Conservation (phyloP, 768 basidiomycete species). For the Dioszegia crocea region DNA sequence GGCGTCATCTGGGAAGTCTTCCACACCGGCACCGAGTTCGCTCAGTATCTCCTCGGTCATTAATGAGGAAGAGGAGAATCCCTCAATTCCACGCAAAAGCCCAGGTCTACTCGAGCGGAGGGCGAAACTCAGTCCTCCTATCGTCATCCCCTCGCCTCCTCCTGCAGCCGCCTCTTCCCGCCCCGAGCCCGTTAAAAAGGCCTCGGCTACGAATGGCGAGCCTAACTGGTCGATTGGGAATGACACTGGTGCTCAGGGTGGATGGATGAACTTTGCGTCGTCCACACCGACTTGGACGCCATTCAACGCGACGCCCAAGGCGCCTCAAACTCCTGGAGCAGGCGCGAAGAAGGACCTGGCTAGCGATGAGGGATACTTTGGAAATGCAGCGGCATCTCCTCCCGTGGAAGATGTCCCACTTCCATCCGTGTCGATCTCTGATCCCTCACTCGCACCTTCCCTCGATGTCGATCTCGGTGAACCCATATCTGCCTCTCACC, state of each 20-base stretch:
- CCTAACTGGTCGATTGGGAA: constrained; percentile 4
- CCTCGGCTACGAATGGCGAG: not conserved
- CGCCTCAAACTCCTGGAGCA: not conserved
- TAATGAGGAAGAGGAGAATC: constrained; percentile 30
- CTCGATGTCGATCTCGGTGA: not conserved
- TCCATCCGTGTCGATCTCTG: not conserved
- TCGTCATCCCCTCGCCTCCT: not conserved
- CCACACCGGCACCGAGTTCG: constrained; percentile 8
- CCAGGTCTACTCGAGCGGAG: constrained; percentile 1
- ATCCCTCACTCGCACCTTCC: not conserved
- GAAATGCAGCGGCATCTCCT: not conserved
- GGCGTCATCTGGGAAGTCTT: constrained; percentile 6
- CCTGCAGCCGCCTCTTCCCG: not conserved
- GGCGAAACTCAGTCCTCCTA: constrained; percentile 1
- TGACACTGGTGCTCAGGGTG: not conserved
- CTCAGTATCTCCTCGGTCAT: constrained; percentile 22
- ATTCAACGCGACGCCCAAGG: not conserved
- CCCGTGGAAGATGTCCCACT: not conserved
- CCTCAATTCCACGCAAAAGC: not conserved
- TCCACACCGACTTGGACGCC: not conserved
- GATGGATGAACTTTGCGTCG: not conserved
- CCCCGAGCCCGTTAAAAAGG: too few species aligned
- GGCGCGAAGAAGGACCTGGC: not conserved
- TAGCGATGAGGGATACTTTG: constrained; percentile 7
- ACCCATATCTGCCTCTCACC: not conserved